Evolutionary conservation across 225 moss, liverwort and hornwort species (phyloP), one percentile per base, ranked within the genome.

Genomic region (Straminergon stramineum): DNA sequence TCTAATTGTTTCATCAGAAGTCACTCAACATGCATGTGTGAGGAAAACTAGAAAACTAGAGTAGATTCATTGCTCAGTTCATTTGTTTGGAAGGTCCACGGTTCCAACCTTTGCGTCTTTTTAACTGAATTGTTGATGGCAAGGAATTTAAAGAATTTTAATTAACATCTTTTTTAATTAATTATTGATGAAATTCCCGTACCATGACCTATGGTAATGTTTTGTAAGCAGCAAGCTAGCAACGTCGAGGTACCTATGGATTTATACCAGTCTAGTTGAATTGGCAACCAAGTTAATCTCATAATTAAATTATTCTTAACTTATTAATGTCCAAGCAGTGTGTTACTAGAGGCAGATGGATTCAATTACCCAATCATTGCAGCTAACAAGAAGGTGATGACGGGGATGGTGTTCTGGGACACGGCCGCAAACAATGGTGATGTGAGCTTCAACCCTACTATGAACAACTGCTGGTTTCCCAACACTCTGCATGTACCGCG

Each of bases 321-420:
- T 27, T 17, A 7, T 6, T 39, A 41, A 60, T 11, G 30, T 41
- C 80, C 28, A 57, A 85, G 57, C 23, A 71, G 56, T 39, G 69
- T 30, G 19, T 27, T 51, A 67, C 17, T 24, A 53, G 55, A 20
- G 71, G 15, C 7, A 61, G 61, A 41, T 60, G 21, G 13, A 30
- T 31, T 61, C 11, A 6, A 23, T 45, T 85, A 96, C 97, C 96
- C 94, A 78, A 94, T 60, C 7, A 91, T 41, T 83, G 92, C 83
- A 61, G 97, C 97, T 84, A 94, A 90, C 69, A 95, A 86, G 88
- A 97, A 97, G n/a, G 96, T 97, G 88, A 97, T 91, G 57, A 95
- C 94, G 18, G 97, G 95, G 67, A 95, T 92, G 24, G 94, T 92
- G 89, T 96, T 97, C 75, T 97, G 97, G 75, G 94, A 88, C 48